Evolutionary conservation across 768 basidiomycete species (phyloP), one percentile per base, ranked within the genome.

Genomic region (Lactarius sp.): DNA sequence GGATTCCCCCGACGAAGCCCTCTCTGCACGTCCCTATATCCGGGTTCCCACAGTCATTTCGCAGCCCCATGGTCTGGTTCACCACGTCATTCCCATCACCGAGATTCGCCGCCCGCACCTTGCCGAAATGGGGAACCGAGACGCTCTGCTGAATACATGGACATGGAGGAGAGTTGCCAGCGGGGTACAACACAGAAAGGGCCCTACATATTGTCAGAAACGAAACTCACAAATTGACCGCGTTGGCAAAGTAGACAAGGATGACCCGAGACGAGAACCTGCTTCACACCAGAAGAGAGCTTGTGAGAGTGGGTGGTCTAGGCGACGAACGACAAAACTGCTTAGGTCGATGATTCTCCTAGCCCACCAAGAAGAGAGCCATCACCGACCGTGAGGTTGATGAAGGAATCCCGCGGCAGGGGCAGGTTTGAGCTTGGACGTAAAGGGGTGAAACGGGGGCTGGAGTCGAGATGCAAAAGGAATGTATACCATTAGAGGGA

Each of bases 61-160:
- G 76, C 52, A 81, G 70, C 66, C 79, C 78, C 22, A 22, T 22
- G 22, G 22, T 77, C 65, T 81, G 79, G 59, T 79, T 75, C 54
- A 77, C 74, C 61, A 68, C 74, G 13, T 78, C 79, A 31, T 79
- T 72, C 0, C 80, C 80, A 52, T 82, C 81, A 0, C 81, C 81
- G 0, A 82, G 74, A 67, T 82, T 77, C 6, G 80, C 81, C 1
- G 71, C 69, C 70, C 72, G 77, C 22, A 70, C 72, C 47, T 51
- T 70, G 1, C 77, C 80, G 22, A 73, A 57, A 62, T 79, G 77
- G 49, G 22, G 74, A 57, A 6, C 66, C 69, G 6, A 74, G 57
- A 56, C 73, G 73, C 52, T 73, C 69, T 71, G 59, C 67, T 68
- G 12, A 1, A 3, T 13, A n/a, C n/a, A n/a, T n/a, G n/a, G n/a